phyloP scores from a whole-genome alignment of 148 eudicot genomes.

The Camellia lanceoleosa region DNA sequence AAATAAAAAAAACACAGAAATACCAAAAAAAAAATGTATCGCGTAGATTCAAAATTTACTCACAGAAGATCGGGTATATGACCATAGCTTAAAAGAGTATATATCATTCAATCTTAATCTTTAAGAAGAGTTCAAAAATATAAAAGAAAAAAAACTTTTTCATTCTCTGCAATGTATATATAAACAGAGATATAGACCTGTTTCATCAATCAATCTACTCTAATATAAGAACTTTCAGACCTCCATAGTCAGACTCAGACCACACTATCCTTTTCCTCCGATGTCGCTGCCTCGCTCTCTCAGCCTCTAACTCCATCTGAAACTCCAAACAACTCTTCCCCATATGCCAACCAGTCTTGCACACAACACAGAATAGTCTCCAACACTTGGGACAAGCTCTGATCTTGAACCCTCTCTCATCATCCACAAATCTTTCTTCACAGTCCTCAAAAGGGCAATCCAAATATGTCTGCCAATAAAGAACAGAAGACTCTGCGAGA shows the following conservation, averaged over 20 bases:
- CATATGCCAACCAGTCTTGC: conserved; percentile 5
- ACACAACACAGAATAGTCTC: not conserved
- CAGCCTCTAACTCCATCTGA: not conserved
- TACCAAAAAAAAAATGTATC: no score
- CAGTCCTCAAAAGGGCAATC: not conserved
- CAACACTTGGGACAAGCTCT: conserved; percentile 7
- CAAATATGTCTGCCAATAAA: not conserved
- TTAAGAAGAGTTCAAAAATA: no score
- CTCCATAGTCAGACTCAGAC: not conserved
- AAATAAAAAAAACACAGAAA: no score
- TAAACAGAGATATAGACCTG: no score
- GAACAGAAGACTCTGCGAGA: not conserved
- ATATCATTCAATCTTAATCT: no score
- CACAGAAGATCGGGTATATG: no score
- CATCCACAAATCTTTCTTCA: not conserved
- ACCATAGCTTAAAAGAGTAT: no score
- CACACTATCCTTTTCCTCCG: not conserved
- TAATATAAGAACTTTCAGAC: not conserved
- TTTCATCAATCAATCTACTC: not conserved
- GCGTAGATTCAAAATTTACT: no score
- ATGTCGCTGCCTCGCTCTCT: not conserved
- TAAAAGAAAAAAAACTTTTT: no score
- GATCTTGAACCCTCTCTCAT: conserved; percentile 4
- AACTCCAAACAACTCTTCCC: not conserved
- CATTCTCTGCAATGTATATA: no score